These are phyloP conservation scores for Heterobasidion parviporum DNA, from an alignment of 1,284 basidiomycete species.

Conservation along the genomic window DNA sequence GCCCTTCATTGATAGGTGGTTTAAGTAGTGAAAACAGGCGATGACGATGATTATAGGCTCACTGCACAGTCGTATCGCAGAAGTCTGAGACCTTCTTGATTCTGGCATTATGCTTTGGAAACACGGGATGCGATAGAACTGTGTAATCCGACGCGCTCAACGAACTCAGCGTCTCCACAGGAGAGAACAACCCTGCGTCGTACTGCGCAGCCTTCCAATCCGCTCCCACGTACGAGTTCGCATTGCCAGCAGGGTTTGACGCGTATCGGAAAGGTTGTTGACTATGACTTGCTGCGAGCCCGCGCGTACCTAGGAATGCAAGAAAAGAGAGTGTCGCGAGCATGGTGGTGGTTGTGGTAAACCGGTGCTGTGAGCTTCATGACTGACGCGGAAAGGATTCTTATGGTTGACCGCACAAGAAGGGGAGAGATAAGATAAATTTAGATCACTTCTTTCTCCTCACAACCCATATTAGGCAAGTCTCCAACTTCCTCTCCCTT, in stretches of 20 bases:
- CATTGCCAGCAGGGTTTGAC: background rate
- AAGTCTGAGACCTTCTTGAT: slow-evolving; percentile 13
- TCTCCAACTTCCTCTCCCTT: too few relatives aligned
- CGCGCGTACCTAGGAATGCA: too few relatives aligned
- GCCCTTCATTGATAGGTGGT: background rate
- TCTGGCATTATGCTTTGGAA: slow-evolving; percentile 9
- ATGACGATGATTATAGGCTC: background rate
- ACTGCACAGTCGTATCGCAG: slow-evolving; percentile 13
- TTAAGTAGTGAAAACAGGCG: background rate
- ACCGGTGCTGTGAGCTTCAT: too few relatives aligned
- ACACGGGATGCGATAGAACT: slow-evolving; percentile 9
- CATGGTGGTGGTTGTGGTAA: too few relatives aligned
- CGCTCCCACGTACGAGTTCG: background rate
- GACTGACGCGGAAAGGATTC: too few relatives aligned
- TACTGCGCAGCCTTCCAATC: background rate
- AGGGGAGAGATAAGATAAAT: too few relatives aligned
- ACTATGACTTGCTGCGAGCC: too few relatives aligned
- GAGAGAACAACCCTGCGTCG: slow-evolving; percentile 4
- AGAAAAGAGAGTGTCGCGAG: too few relatives aligned
- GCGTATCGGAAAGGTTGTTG: background rate
- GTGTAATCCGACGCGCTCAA: slow-evolving; percentile 8
- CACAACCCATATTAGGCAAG: too few relatives aligned
- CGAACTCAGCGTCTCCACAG: slow-evolving; percentile 8
- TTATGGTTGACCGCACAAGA: too few relatives aligned
- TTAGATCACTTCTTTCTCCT: too few relatives aligned